Percentiles rank a stretch among this genome's conserved stretches.
These are phyloP conservation scores for Cucurbita ficifolia DNA, from an alignment of 306 rosid species.

Conservation along the genomic window DNA sequence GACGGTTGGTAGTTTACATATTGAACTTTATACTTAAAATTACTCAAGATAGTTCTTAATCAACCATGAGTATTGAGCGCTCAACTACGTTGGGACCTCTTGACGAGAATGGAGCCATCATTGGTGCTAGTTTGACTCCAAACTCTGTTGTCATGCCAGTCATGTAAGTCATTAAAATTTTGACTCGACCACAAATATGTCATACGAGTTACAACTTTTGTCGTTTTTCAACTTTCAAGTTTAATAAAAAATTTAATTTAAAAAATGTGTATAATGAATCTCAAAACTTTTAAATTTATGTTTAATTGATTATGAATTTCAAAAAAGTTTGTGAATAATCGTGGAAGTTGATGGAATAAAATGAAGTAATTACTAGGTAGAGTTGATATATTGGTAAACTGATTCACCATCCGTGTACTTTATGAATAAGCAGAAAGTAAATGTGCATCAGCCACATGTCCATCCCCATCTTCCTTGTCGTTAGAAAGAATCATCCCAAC, in stretches of 20 bases:
- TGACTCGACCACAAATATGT: neutral
- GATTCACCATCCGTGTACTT: neutral
- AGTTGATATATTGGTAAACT: neutral
- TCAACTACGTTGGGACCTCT: slow-evolving; percentile 45
- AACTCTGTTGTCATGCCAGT: slow-evolving; percentile 18
- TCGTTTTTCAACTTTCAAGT: too few relatives aligned
- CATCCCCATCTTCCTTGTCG: neutral
- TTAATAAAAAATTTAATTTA: too few relatives aligned
- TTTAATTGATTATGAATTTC: too few relatives aligned
- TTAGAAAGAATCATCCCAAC: neutral
- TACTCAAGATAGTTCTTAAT: too few relatives aligned
- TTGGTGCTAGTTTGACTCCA: slow-evolving; percentile 28
- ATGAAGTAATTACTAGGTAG: neutral
- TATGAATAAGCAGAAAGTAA: neutral
- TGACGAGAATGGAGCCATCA: slow-evolving; percentile 49
- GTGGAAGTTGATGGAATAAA: neutral
- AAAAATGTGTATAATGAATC: too few relatives aligned
- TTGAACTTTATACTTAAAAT: too few relatives aligned
- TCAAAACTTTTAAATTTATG: too few relatives aligned
- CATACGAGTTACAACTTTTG: neutral
- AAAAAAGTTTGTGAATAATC: too few relatives aligned
- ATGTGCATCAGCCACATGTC: neutral
- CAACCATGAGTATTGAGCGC: slow-evolving; percentile 31
- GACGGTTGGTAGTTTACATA: too few relatives aligned
- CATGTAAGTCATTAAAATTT: slow-evolving; percentile 32